Evolutionary conservation across 495 filamentous ascomycete species (phyloP).

Genomic region (Aspergillus avenaceus): DNA sequence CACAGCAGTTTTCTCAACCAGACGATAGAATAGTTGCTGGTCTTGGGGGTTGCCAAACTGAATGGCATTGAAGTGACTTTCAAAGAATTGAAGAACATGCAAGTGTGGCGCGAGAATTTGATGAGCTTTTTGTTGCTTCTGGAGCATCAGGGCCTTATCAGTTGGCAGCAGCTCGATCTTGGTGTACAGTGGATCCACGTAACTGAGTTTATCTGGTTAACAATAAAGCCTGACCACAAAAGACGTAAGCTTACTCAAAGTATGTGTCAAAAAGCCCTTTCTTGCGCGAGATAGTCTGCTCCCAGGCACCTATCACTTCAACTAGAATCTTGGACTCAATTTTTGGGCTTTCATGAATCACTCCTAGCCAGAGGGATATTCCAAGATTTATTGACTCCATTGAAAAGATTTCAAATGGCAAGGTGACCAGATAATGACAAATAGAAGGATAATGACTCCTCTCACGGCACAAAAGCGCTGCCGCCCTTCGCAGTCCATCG

Average conservation of each 20-base stretch:
- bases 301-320: constrained; percentile 85
- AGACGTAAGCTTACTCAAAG: constrained; percentile 49
- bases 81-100: constrained; percentile 80
- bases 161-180: constrained; percentile 92
- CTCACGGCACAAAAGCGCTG: constrained; percentile 75
- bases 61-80: constrained; percentile 89
- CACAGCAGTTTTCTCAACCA: constrained; percentile 70
- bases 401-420: constrained; percentile 88
- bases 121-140: constrained; percentile 71
- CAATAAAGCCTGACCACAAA: no score
- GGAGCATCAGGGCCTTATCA: constrained; percentile 69
- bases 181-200: constrained; percentile 81
- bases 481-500: constrained; percentile 75
- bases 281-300: constrained; percentile 66
- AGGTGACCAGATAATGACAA: constrained; percentile 77
- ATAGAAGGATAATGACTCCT: constrained; percentile 69
- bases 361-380: constrained; percentile 90
- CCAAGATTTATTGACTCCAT: constrained; percentile 95
- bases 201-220: constrained; percentile 37
- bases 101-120: constrained; percentile 81
- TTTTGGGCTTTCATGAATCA: constrained; percentile 92
- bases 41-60: constrained; percentile 74
- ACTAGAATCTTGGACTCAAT: constrained; percentile 78
- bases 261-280: constrained; percentile 76
- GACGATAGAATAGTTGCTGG: constrained; percentile 72